A percentile compares a stretch with the other conserved stretches of the same genome.
These are phyloP conservation scores for Clavispora fructus DNA, from an alignment of 805 yeast species.

Conservation along the genomic window DNA sequence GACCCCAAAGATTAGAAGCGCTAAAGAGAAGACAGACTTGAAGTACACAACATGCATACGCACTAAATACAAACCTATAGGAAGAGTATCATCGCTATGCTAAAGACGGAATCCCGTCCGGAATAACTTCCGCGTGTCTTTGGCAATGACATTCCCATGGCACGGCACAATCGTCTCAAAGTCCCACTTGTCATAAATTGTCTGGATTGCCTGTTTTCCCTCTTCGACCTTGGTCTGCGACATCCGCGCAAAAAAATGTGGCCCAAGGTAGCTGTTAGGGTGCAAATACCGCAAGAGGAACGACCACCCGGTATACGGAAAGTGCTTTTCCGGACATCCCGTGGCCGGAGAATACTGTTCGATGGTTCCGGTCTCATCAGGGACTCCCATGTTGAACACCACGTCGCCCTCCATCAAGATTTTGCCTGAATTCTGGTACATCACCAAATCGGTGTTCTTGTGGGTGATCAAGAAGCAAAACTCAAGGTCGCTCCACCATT, in stretches of 20 bases:
- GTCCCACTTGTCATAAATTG: conserved; percentile 27
- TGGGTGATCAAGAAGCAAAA: conserved; percentile 9
- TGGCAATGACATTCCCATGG: conserved; percentile 55
- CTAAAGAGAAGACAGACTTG: too few relatives aligned
- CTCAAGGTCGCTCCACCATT: conserved; percentile 6
- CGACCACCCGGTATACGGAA: conserved; percentile 13
- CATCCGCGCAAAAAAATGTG: conserved; percentile 1
- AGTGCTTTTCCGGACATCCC: conserved; percentile 8
- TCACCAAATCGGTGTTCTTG: conserved; percentile 11
- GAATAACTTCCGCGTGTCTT: conserved; percentile 26
- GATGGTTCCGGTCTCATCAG: conserved; percentile 2
- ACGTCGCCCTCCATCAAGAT: conserved; percentile 11
- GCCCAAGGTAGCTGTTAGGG: conserved; percentile 8
- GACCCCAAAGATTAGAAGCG: too few relatives aligned
- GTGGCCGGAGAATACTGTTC: conserved; percentile 14
- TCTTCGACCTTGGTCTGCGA: neutral
- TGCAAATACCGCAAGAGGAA: conserved; percentile 8
- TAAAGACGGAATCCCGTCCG: neutral
- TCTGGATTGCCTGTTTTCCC: conserved; percentile 24
- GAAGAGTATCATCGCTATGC: too few relatives aligned
- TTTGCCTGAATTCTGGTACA: conserved; percentile 8
- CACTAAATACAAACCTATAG: too few relatives aligned
- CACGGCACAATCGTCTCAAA: conserved; percentile 49
- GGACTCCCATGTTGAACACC: conserved; percentile 8
- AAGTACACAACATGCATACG: too few relatives aligned